phyloP scores from a whole-genome alignment of 345 rosid genomes.

The Gossypium stocksii region DNA sequence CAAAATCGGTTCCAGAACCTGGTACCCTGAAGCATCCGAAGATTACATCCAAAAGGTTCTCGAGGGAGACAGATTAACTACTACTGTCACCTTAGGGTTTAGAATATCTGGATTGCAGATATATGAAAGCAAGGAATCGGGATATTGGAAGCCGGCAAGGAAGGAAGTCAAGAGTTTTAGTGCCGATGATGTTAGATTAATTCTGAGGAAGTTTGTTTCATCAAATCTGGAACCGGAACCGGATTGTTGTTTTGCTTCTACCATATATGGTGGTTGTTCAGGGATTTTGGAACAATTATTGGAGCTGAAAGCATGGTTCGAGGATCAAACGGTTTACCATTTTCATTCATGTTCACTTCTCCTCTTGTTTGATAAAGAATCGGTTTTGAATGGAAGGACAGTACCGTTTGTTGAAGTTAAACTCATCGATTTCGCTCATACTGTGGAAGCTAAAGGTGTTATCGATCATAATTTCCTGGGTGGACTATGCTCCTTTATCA shows the following conservation, averaged over 20 bases:
- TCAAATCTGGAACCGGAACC: constrained; percentile 39
- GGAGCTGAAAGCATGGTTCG: constrained; percentile 82
- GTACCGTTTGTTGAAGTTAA: constrained; percentile 42
- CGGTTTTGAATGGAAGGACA: constrained; percentile 30
- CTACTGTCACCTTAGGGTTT: constrained; percentile 57
- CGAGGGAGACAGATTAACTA: constrained; percentile 50
- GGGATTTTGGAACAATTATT: constrained; percentile 72
- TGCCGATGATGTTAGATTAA: constrained; percentile 45
- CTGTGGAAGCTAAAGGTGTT: constrained; percentile 62
- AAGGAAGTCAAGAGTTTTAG: constrained; percentile 39
- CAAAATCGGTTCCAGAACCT: constrained; percentile 90
- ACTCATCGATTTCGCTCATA: constrained; percentile 95
- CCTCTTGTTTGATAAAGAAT: constrained; percentile 55
- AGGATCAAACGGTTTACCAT: constrained; percentile 76
- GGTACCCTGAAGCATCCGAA: constrained; percentile 82
- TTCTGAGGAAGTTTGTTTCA: constrained; percentile 77
- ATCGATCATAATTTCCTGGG: constrained; percentile 96
- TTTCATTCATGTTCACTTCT: constrained; percentile 82
- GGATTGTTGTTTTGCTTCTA: constrained; percentile 51
- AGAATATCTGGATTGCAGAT: constrained; percentile 75
- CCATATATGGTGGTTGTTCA: constrained; percentile 52
- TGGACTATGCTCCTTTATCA: constrained; percentile 83
- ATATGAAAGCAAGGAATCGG: constrained; percentile 35
- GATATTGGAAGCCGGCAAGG: constrained; percentile 64
- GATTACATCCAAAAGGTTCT: constrained; percentile 59